Base-by-base conservation (phyloP, 2,329 filamentous ascomycete species). In the Ophiostoma sp. region DNA sequence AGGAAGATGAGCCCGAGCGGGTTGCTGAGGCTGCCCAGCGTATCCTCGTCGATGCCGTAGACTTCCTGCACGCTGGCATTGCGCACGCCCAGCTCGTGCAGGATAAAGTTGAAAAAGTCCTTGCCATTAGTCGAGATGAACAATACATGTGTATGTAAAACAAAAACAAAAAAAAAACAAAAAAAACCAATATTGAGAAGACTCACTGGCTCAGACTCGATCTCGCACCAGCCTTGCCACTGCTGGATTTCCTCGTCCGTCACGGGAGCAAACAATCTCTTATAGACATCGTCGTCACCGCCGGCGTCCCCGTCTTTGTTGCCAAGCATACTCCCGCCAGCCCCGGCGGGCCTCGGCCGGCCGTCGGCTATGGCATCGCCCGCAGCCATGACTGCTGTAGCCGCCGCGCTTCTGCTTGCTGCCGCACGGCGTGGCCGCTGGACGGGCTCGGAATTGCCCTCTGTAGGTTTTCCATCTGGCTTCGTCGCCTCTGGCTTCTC, bases 1-100 rank as follows among this genome's bases (percentile, higher is more conserved):
- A 97, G 85, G 73, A 98, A 95, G 67, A 99, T 90, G n/a, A 98
- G 81, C 2, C 94, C 94, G 75, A 95, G 85, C 1, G 91, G 91
- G 75, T 90, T 86, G 5, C 89, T 91, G 75, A 7, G 81, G 54
- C 83, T 79, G n/a, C 81, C 81, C 39, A 93, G 80, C 69, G 85
- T 84, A 10, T 87, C 84, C 72, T 89, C 84, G 70, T 96, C 92
- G 23, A 96, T 81, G 44, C 85, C 84, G 72, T 93, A 87, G 1
- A 97, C 83, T 77, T 98, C 94, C 72, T 91, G 87, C 0, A 94
- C 86, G 73, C 88, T 90, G 71, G 93, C 85, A 68, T 89, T 86
- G 70, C 85, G 81, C 4, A 95, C 90, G 31, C 93, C 93, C 72
- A 95, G 88, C 67, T 93, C 89, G 44, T 86, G 85, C 3, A 98